phyloP scores from a whole-genome alignment of 495 filamentous ascomycete species.

The Podospora pseudopauciseta region DNA sequence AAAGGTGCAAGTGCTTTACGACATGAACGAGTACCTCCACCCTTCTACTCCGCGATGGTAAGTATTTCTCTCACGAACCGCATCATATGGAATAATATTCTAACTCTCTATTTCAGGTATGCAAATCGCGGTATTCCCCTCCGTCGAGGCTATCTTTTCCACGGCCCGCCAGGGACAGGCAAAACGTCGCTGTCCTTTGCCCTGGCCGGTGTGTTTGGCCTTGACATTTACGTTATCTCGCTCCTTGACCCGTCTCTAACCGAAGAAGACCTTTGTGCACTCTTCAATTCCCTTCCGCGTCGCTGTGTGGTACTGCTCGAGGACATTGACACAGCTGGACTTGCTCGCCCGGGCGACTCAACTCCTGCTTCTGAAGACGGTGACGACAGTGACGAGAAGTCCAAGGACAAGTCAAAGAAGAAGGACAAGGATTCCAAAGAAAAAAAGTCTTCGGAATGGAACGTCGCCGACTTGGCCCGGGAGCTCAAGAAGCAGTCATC shows the following conservation, averaged over 20 bases:
- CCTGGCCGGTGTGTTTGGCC: constrained; percentile 63
- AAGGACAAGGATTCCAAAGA: constrained; percentile 14
- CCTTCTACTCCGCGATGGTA: constrained; percentile 64
- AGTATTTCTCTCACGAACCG: neutral
- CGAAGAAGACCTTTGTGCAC: constrained; percentile 62
- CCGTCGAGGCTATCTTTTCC: constrained; percentile 80
- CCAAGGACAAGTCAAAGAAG: constrained; percentile 17
- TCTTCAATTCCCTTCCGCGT: constrained; percentile 64
- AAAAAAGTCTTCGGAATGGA: constrained; percentile 28
- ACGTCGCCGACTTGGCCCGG: constrained; percentile 35
- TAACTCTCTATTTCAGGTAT: constrained; percentile 39
- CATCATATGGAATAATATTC: neutral
- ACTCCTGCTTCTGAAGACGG: neutral
- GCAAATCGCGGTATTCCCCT: constrained; percentile 85
- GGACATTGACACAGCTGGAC: constrained; percentile 66
- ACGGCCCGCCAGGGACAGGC: constrained; percentile 67
- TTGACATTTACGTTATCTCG: constrained; percentile 64
- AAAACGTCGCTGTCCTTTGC: constrained; percentile 62
- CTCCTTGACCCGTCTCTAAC: constrained; percentile 59
- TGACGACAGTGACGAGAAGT: constrained; percentile 10
- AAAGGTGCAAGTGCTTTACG: constrained; percentile 67
- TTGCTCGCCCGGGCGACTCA: constrained; percentile 44
- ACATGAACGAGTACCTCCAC: constrained; percentile 87
- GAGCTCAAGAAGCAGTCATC: constrained; percentile 31
- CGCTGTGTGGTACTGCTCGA: constrained; percentile 67